Evolutionary conservation across 176 grass and related monocot species (phyloP), one percentile per base, ranked within the genome.

Genomic region (Zea luxurians): DNA sequence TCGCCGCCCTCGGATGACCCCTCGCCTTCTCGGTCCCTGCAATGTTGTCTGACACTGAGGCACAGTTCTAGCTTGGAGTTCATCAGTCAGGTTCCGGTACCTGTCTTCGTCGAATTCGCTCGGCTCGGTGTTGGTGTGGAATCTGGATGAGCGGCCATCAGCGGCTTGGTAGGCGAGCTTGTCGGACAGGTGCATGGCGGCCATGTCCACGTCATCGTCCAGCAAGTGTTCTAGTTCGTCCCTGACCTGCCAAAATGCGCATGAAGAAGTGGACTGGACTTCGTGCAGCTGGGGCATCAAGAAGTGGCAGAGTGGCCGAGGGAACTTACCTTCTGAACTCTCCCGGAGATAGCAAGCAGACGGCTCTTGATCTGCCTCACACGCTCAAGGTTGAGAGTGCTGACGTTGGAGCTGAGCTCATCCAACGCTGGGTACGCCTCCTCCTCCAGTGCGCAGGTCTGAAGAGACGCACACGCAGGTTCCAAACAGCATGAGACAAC

Each of bases 191-290:
- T 91, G 83, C 89, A 91, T 67, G 35, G 74, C 81, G 10, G 84
- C 89, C 92, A 95, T 95, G 76, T 89, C 92, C 48, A 84, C 72
- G 40, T 83, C 92, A 49, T 95, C 89, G 18, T 91, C 92, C 4
- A 95, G 83, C 58, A 95, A 70, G 64, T 91, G 89, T 50, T 95
- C 92, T 0, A 95, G 83, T 69, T 95, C 92, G 68, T 95, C 89
- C 68, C 89, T 95, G 10, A 87, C 86, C 92, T 95, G 85, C 53
- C 59, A 47, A 54, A 34, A 54, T 37, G 21, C 4, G 7, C 17
- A 58, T 52, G 43, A 11, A 15, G 18, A 10, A 46, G 5, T 48
- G 50, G 5, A 13, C 16, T 0, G 4, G 3, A 40, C 4, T 6
- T 4, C 15, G n/a, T 55, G 53, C 53, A 57, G 8, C 54, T 7